Evolutionary conservation across 441 rosid species (phyloP), one percentile per base, ranked within the genome.

Genomic region (Hypseocharis bilobata): DNA sequence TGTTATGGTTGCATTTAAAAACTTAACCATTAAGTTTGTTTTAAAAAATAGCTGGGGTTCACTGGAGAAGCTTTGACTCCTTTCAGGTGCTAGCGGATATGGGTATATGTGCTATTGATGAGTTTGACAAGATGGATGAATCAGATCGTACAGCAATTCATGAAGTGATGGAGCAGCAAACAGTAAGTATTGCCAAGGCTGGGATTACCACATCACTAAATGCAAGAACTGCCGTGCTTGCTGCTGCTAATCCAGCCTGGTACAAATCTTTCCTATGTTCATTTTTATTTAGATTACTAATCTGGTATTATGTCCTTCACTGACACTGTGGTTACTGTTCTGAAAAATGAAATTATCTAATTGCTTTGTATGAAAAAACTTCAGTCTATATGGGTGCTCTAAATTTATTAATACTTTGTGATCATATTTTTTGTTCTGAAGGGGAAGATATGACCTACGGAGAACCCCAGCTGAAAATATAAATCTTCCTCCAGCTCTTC

Each of bases 221-320:
- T 67, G 99, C 98, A 67, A 85, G 99, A 81, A 94, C 98, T 69
- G 96, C 98, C 51, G 86, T 94, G 81, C 91, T 94, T 80, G 95
- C 99, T 62, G 99, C 99, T 66, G 99, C 98, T 65, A 94, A 89
- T 87, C 99, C 98, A 66, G 99, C 99, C 65, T 93, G 99, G 99
- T 93, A 87, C 62, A 4, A 63, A 65, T 55, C 62, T 62, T 74
- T 30, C 54, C 27, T 44, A 62, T 47, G 28, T 32, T 71, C 40
- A 55, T 40, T 63, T 22, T 72, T 57, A 16, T 42, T 62, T 65
- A 13, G 34, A 29, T 47, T 58, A 25, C 25, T 59, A 22, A 45
- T 25, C 42, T 29, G 19, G 14, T 49, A 34, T 22, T 10, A 6
- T 3, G 6, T 8, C 5, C 13, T 14, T 6, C 3, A 11, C 3